Evolutionary conservation across 441 rosid species (phyloP).

Genomic region (Geranium incanum): DNA sequence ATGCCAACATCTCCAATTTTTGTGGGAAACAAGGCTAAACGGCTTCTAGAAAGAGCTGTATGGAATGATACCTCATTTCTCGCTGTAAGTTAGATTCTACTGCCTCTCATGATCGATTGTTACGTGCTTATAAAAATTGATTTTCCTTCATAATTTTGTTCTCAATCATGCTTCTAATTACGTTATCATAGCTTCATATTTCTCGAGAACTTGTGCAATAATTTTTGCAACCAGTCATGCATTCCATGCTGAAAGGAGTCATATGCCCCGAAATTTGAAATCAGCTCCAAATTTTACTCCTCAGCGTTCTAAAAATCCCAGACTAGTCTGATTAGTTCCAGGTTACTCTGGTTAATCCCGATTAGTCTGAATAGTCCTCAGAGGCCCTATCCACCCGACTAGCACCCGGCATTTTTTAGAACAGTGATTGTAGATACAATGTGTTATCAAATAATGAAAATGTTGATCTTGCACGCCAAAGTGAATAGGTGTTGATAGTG

Average conservation of each 20-base stretch:
- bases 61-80: conserved; percentile 97
- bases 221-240: background rate
- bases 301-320: too few relatives aligned
- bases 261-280: too few relatives aligned
- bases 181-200: too few relatives aligned
- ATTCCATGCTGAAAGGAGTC: background rate
- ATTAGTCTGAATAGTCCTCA: too few relatives aligned
- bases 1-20: conserved; percentile 97
- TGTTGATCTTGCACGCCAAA: background rate
- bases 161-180: background rate
- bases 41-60: conserved; percentile 86
- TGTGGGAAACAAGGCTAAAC: conserved; percentile 87
- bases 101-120: background rate
- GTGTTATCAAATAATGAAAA: conserved; percentile 13
- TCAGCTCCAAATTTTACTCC: too few relatives aligned
- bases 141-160: background rate
- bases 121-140: background rate
- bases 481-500: conserved; percentile 10
- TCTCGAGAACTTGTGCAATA: too few relatives aligned
- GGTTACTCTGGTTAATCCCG: too few relatives aligned
- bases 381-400: too few relatives aligned
- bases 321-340: too few relatives aligned
- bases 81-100: conserved; percentile 52
- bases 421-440: background rate
- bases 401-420: too few relatives aligned